These are phyloP conservation scores for Phytopythium kandeliae DNA, from an alignment of 352 stramenopile genomes.

Conservation along the genomic window DNA sequence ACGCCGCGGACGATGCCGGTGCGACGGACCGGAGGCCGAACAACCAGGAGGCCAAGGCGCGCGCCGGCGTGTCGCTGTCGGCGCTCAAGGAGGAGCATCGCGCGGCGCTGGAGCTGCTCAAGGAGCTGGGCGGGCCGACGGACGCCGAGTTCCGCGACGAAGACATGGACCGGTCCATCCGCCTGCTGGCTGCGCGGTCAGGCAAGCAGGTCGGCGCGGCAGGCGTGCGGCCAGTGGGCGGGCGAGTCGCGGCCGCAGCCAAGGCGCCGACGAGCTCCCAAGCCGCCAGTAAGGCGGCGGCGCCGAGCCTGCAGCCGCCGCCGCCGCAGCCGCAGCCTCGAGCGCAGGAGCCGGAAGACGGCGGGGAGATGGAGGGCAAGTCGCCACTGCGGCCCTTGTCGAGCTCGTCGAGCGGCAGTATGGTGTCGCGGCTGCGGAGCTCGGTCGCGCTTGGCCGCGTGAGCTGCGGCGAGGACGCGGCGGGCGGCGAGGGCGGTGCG, in stretches of 20 bases:
- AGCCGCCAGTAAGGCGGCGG: background rate
- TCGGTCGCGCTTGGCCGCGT: conserved; percentile 35
- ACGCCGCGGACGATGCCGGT: background rate
- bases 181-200: background rate
- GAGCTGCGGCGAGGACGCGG: conserved; percentile 6
- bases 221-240: background rate
- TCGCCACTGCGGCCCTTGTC: conserved; percentile 7
- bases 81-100: conserved; percentile 74
- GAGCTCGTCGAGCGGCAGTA: conserved; percentile 17
- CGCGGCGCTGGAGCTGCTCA: conserved; percentile 60
- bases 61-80: conserved; percentile 53
- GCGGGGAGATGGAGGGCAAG: background rate
- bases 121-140: conserved; percentile 60
- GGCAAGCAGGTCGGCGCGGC: background rate
- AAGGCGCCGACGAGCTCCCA: background rate
- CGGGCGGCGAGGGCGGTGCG: conserved; percentile 5
- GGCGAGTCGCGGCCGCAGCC: background rate
- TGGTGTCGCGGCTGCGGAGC: conserved; percentile 50
- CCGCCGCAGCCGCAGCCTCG: background rate
- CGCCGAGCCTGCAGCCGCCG: background rate
- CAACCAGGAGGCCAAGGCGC: conserved; percentile 31
- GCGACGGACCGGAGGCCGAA: conserved; percentile 4
- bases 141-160: conserved; percentile 29
- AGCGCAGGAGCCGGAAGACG: background rate
- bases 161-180: conserved; percentile 10